These are phyloP conservation scores for Trichoderma citrinoviride DNA, from an alignment of 2,329 filamentous ascomycete genomes.

Conservation along the genomic window DNA sequence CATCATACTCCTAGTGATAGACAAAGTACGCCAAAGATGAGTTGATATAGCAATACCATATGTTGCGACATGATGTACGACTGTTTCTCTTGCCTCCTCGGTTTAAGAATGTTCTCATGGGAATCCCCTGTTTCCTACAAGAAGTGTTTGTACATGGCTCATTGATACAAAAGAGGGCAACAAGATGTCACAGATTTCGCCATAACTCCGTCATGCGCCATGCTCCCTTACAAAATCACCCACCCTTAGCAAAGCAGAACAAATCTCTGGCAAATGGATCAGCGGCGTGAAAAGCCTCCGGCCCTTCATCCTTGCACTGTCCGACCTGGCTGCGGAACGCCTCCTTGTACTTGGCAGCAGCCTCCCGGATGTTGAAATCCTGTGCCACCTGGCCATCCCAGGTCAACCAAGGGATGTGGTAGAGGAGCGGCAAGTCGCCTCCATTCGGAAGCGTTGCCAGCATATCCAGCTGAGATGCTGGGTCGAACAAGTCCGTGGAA, in stretches of 20 bases:
- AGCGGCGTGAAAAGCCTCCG: slow-evolving; percentile 24
- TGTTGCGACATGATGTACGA: background rate
- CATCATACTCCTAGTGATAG: slow-evolving; percentile 57
- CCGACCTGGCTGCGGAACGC: slow-evolving; percentile 65
- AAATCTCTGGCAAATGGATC: slow-evolving; percentile 55
- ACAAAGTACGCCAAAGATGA: slow-evolving; percentile 33
- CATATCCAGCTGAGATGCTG: slow-evolving; percentile 44
- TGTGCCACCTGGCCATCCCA: slow-evolving; percentile 58
- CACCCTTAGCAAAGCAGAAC: slow-evolving; percentile 55
- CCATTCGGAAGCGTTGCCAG: slow-evolving; percentile 48
- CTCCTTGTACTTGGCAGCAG: slow-evolving; percentile 52
- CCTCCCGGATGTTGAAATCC: slow-evolving; percentile 40
- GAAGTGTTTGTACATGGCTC: background rate
- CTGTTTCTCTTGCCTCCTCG: background rate
- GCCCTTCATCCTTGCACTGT: slow-evolving; percentile 52
- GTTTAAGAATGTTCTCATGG: background rate
- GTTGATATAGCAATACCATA: background rate
- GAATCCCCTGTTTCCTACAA: background rate
- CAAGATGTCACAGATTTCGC: background rate
- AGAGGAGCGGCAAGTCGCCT: slow-evolving; percentile 44
- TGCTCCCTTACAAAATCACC: slow-evolving; percentile 23
- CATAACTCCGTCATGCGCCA: background rate
- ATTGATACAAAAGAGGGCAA: slow-evolving; percentile 2
- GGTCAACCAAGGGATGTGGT: slow-evolving; percentile 57
- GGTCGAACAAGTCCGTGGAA: slow-evolving; percentile 38